These are phyloP conservation scores for Neltuma alba DNA, from an alignment of 306 rosid genomes.

Conservation along the genomic window DNA sequence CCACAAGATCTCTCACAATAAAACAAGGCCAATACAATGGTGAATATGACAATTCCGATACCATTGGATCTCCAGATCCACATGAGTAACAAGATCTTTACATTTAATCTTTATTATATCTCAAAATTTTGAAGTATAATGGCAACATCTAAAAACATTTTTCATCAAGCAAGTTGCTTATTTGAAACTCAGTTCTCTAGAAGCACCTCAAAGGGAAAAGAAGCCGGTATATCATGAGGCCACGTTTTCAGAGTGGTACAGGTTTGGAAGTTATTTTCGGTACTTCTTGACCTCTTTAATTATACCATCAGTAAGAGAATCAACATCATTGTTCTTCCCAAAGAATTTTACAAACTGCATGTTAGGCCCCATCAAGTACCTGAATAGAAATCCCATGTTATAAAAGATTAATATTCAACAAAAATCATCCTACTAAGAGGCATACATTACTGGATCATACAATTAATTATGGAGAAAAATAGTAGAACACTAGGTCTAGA, in stretches of 20 bases:
- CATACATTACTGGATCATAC: background rate
- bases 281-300: slow-evolving; percentile 71
- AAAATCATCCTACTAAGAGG: slow-evolving; percentile 27
- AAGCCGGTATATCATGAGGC: slow-evolving; percentile 2
- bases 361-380: slow-evolving; percentile 89
- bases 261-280: slow-evolving; percentile 43
- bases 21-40: background rate
- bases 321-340: slow-evolving; percentile 85
- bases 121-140: background rate
- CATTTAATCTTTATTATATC: background rate
- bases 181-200: slow-evolving; percentile 16
- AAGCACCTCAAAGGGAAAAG: slow-evolving; percentile 25
- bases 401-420: slow-evolving; percentile 25
- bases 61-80: slow-evolving; percentile 21
- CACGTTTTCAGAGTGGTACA: slow-evolving; percentile 16
- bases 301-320: slow-evolving; percentile 82
- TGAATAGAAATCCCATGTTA: slow-evolving; percentile 42
- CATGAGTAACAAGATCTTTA: background rate
- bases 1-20: slow-evolving; percentile 7
- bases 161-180: background rate
- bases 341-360: slow-evolving; percentile 84
- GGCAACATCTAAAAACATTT: slow-evolving; percentile 20
- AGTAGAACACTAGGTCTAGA: background rate
- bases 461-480: slow-evolving; percentile 2
- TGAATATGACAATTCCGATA: background rate